phyloP scores from a whole-genome alignment of 1,284 basidiomycete genomes.

The Omphalotus olearius region DNA sequence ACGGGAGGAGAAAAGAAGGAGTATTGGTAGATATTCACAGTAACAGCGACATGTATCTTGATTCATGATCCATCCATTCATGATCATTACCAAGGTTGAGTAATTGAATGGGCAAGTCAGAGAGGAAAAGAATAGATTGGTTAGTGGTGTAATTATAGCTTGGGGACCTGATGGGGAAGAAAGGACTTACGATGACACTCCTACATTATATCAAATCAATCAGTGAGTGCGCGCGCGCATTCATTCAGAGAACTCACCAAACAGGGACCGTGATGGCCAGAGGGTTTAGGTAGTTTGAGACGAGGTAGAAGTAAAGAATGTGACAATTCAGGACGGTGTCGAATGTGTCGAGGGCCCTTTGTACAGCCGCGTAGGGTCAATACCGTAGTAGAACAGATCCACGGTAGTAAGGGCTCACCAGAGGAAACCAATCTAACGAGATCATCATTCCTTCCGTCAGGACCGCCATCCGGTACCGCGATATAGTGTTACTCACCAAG shows the following conservation, averaged over 20 bases:
- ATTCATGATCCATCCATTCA: not conserved
- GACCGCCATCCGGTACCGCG: not conserved
- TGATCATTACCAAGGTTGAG: too few relatives aligned
- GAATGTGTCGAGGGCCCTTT: constrained; percentile 48
- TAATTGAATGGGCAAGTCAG: too few relatives aligned
- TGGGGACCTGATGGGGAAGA: not conserved
- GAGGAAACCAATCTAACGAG: constrained; percentile 34
- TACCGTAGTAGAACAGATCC: not conserved
- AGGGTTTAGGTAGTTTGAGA: constrained; percentile 44
- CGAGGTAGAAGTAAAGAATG: constrained; percentile 50
- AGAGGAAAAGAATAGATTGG: too few relatives aligned
- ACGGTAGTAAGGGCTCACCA: constrained; percentile 30
- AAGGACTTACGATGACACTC: constrained; percentile 39
- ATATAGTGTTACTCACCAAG: constrained; percentile 28
- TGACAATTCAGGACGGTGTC: constrained; percentile 44
- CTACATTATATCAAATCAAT: constrained; percentile 20
- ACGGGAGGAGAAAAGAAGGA: not conserved
- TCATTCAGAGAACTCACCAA: constrained; percentile 35
- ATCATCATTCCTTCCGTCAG: not conserved
- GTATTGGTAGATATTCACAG: constrained; percentile 27
- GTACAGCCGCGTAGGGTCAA: not conserved
- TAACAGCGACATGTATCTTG: constrained; percentile 39
- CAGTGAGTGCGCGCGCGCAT: not conserved
- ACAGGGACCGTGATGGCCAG: constrained; percentile 35
- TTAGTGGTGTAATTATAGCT: too few relatives aligned